Evolutionary conservation across 306 rosid species (phyloP).

Genomic region (Rubus idaeus): DNA sequence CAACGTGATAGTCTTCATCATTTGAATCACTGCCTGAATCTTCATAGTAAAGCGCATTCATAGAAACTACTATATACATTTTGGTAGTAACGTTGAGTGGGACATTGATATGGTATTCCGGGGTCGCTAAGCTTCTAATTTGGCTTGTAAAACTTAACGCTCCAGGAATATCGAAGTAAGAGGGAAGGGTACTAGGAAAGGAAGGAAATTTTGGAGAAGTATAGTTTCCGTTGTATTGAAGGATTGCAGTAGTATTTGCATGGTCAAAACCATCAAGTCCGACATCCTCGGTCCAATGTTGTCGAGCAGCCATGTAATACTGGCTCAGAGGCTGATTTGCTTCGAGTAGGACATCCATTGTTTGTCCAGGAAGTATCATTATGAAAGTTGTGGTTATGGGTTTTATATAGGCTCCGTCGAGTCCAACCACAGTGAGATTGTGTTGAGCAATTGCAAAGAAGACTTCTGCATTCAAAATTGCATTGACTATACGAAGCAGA

Average conservation of each 20-base stretch:
- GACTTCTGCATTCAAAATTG: too few relatives aligned
- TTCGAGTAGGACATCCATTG: constrained; percentile 23
- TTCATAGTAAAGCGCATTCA: too few relatives aligned
- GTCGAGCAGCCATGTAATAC: constrained; percentile 23
- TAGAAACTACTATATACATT: too few relatives aligned
- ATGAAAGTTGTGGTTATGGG: too few relatives aligned
- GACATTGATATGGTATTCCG: not conserved
- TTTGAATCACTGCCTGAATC: too few relatives aligned
- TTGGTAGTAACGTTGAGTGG: not conserved
- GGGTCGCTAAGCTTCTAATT: constrained; percentile 9
- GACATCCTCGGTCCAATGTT: not conserved
- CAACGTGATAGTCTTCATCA: too few relatives aligned
- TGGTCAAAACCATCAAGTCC: constrained; percentile 19
- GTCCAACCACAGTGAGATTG: too few relatives aligned
- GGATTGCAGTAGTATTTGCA: constrained; percentile 24
- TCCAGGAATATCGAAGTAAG: not conserved
- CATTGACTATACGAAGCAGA: too few relatives aligned
- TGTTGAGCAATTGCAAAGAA: too few relatives aligned
- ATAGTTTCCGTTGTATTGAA: not conserved
- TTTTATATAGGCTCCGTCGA: too few relatives aligned
- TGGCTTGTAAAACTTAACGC: not conserved
- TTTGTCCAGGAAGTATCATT: constrained; percentile 25
- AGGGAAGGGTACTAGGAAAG: constrained; percentile 4
- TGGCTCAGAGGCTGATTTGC: constrained; percentile 17
- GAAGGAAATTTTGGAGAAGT: not conserved